phyloP scores from a whole-genome alignment of 352 stramenopile genomes.

The Globisporangium polare region DNA sequence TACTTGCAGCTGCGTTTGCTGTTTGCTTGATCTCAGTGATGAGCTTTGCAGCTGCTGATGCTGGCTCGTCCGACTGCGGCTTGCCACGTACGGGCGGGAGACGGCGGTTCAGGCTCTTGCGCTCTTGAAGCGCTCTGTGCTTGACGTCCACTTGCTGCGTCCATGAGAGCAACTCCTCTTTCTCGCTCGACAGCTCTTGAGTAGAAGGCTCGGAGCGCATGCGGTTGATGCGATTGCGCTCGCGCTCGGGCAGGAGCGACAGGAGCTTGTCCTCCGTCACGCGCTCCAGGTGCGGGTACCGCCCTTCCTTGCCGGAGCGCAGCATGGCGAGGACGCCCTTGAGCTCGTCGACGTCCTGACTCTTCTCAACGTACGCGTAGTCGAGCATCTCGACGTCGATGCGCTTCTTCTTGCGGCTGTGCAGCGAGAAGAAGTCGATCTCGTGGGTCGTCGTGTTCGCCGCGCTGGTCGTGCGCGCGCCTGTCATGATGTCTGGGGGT shows the following conservation, averaged over 20 bases:
- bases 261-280: slow-evolving; percentile 79
- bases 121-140: slow-evolving; percentile 40
- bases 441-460: slow-evolving; percentile 18
- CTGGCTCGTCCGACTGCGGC: neutral
- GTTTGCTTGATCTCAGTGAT: slow-evolving; percentile 13
- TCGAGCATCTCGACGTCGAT: slow-evolving; percentile 90
- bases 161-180: slow-evolving; percentile 66
- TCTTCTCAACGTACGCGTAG: slow-evolving; percentile 88
- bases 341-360: slow-evolving; percentile 78
- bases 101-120: slow-evolving; percentile 10
- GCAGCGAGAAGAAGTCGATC: slow-evolving; percentile 74
- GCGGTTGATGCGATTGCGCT: slow-evolving; percentile 65
- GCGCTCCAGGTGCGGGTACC: slow-evolving; percentile 86
- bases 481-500: slow-evolving; percentile 3
- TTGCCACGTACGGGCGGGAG: slow-evolving; percentile 62
- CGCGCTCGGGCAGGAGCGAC: slow-evolving; percentile 65
- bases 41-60: neutral
- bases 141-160: slow-evolving; percentile 49
- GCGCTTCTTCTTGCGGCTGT: slow-evolving; percentile 61
- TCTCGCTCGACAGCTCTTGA: slow-evolving; percentile 56
- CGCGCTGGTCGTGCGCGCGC: neutral
- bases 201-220: slow-evolving; percentile 54
- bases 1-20: neutral
- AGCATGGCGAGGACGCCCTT: slow-evolving; percentile 84
- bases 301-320: slow-evolving; percentile 85